Base-by-base conservation (phyloP, 2,329 filamentous ascomycete genomes). In the Epichloe hybrida region DNA sequence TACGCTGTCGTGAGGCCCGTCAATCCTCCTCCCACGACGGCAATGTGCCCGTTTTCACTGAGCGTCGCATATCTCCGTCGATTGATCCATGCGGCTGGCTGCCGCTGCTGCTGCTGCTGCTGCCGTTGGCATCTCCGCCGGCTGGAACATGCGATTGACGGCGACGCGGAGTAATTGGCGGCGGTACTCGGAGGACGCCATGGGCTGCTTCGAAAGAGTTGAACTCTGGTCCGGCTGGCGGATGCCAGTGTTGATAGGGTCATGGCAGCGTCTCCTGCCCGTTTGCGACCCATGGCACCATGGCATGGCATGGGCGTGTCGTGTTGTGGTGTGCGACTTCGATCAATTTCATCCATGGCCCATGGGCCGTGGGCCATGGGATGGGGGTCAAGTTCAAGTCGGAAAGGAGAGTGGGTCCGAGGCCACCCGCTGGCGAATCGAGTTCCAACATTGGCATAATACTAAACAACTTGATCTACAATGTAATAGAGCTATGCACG, bases 1-100 rank as follows among this genome's bases (percentile, higher is more conserved):
- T 87, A 88, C 34, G 88, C 88, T 40, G 82, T 76, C 37, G 84
- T 79, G 46, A 95, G 76, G 48, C 89, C 89, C 1, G 88, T 93
- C 62, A 95, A 82, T 40, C 89, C 89, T 53, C 83, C 88, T 49
- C 89, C 89, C 34, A 94, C 66, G 48, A 94, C 74, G 23, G 85
- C 87, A 50, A 88, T 70, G 20, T 66, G 57, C 51, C 66, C 59
- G 17, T 58, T 58, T 31, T 60, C 56, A n/a, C 53, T 54, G 41
- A 53, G 46, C 4, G 60, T 58, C n/a, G 52, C 52, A 40, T 36
- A 46, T 23, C n/a, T 34, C 15, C 48, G 41, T 50, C 44, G 52
- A 41, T 31, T 39, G 38, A 53, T 50, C 23, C 52, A 51, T 52
- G 21, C 23, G 21, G 35, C 41, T 21, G 38, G 49, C n/a, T 35